A percentile compares a stretch with the other conserved stretches of the same genome.
Evolutionary conservation across 352 stramenopile species (phyloP).

Genomic region (Phytopythium aichiense): DNA sequence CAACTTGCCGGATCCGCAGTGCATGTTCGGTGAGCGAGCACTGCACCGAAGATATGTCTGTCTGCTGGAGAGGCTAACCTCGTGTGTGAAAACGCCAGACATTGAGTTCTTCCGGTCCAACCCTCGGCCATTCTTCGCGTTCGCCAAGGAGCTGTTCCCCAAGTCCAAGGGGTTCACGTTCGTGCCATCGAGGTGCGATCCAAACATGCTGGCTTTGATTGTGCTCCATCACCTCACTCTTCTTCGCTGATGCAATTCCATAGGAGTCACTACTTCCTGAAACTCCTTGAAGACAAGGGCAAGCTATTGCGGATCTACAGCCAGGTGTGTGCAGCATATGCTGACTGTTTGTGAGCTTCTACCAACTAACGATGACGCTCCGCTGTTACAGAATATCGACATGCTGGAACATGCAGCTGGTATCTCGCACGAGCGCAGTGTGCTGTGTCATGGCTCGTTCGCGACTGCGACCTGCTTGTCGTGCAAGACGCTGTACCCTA

Average conservation of each 20-base stretch:
- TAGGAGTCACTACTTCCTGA: conserved; percentile 95
- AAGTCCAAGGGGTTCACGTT: conserved; percentile 82
- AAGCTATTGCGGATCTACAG: conserved; percentile 94
- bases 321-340: conserved; percentile 28
- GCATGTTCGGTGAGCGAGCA: conserved; percentile 70
- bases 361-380: background rate
- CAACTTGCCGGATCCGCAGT: conserved; percentile 80
- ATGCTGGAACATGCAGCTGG: background rate
- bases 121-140: conserved; percentile 96
- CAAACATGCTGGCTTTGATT: background rate
- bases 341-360: background rate
- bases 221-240: too few species aligned
- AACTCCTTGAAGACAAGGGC: conserved; percentile 88
- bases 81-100: conserved; percentile 52
- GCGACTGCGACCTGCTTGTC: conserved; percentile 89
- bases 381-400: conserved; percentile 17
- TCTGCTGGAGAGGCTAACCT: background rate
- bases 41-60: background rate
- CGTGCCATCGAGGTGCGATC: conserved; percentile 50
- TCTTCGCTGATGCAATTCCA: background rate
- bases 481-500: conserved; percentile 80
- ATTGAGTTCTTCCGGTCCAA: conserved; percentile 97
- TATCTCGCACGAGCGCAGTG: conserved; percentile 84
- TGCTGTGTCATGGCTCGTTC: conserved; percentile 96
- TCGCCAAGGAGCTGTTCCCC: conserved; percentile 88